Base-by-base conservation (phyloP, 1,284 basidiomycete genomes). In the Moesziomyces globuligerus region DNA sequence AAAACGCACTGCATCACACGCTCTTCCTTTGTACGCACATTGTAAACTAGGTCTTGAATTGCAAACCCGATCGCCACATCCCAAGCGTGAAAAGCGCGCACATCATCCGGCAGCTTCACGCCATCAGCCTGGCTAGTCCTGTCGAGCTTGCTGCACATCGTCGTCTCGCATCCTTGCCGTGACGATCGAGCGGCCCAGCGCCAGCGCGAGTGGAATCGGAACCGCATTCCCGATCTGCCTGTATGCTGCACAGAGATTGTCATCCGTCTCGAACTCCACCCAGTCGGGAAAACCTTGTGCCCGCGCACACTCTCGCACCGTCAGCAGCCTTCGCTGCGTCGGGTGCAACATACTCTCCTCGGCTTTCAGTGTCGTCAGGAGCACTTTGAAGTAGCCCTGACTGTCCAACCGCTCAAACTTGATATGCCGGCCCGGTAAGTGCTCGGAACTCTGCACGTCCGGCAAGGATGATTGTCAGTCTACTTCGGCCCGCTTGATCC, bases 181-280 rank as follows among this genome's bases (percentile, higher is more conserved):
- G 8, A 41, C 46, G 15, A 69, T 4, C 2, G 55, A 48, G 6
- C 37, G 43, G 18, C 59, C 66, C 3, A 64, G 8, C 0, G 58
- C 59, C 10, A 50, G 42, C 4, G 54, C 47, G 1, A 72, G 58
- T 0, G 69, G 69, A 0, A 72, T 39, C 1, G 64, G 51, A 0
- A 72, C 69, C 4, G 64, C 64, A 39, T 72, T 72, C 7, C 69
- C 69, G 11, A 72, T 72, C 59, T 72, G 64, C 13, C 46, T 34
- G 40, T 67, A 61, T 3, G 64, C 69, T 2, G 54, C 66, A 3
- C 10, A 17, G 2, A 72, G 39, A 20, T 52, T 61, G 0, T 21
- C 15, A 24, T 57, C 58, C 9, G 51, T 49, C 6, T 25, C 21
- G 18, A 72, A 72, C 7, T 48, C 41, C 20, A 72, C 48, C 51